Evolutionary conservation across 768 basidiomycete species (phyloP).

Genomic region (Coprinellus aureogranulatus): DNA sequence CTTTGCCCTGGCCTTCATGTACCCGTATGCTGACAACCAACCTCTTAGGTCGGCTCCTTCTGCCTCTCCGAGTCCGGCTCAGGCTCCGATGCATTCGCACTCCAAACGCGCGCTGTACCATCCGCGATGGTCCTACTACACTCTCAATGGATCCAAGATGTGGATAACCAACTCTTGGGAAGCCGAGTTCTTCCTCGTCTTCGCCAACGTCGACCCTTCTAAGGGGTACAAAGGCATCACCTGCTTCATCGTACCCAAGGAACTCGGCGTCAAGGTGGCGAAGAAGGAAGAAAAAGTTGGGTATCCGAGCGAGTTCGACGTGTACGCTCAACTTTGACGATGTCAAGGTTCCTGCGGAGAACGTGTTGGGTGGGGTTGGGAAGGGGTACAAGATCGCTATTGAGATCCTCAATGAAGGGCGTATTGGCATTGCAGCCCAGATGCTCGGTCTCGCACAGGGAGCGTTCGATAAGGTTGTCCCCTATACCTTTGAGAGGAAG

Average conservation of each 20-base stretch:
- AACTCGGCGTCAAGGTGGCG: constrained; percentile 94
- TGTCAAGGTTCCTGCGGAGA: constrained; percentile 76
- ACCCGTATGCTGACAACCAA: constrained; percentile 3
- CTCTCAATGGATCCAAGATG: constrained; percentile 98
- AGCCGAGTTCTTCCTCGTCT: constrained; percentile 89
- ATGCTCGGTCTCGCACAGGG: constrained; percentile 99
- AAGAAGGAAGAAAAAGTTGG: constrained; percentile 99
- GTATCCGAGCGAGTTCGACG: constrained; percentile 94
- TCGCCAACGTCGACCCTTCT: constrained; percentile 68
- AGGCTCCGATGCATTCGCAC: constrained; percentile 95
- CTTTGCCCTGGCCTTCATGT: no score
- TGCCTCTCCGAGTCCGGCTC: constrained; percentile 90
- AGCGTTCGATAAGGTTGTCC: constrained; percentile 93
- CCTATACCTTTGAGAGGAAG: constrained; percentile 88
- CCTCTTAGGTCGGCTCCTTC: constrained; percentile 83
- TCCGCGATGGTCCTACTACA: constrained; percentile 83
- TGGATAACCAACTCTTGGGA: constrained; percentile 97
- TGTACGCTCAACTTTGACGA: constrained; percentile 95
- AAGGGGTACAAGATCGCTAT: constrained; percentile 98
- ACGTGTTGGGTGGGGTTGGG: constrained; percentile 88
- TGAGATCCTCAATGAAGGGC: constrained; percentile 94
- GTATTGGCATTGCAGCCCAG: constrained; percentile 97
- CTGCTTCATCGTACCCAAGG: constrained; percentile 93
- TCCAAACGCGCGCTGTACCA: constrained; percentile 80
- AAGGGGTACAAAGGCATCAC: constrained; percentile 59